Evolutionary conservation across 768 basidiomycete genomes (phyloP).

Genomic region (Leccinum rimulosum): DNA sequence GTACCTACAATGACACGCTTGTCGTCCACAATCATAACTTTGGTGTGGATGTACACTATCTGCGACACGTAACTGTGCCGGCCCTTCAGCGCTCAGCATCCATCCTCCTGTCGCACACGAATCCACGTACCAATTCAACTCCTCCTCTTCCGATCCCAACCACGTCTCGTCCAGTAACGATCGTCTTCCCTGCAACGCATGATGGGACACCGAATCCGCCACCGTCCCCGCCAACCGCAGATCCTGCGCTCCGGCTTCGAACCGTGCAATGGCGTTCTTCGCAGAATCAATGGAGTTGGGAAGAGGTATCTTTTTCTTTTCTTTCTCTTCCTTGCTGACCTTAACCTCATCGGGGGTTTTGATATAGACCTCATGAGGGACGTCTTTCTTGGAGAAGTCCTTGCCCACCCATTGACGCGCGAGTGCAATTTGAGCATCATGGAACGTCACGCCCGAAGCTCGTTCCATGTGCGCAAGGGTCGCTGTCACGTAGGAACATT

Average conservation of each 20-base stretch:
- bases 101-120: not conserved
- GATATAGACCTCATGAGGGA: slow-evolving; percentile 55
- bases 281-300: slow-evolving; percentile 71
- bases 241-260: slow-evolving; percentile 61
- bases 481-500: slow-evolving; percentile 19
- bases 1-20: slow-evolving; percentile 76
- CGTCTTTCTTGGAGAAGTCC: slow-evolving; percentile 33
- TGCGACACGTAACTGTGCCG: slow-evolving; percentile 72
- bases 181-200: slow-evolving; percentile 64
- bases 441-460: slow-evolving; percentile 74
- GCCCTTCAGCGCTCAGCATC: slow-evolving; percentile 6
- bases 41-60: slow-evolving; percentile 79
- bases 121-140: slow-evolving; percentile 66
- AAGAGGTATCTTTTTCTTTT: slow-evolving; percentile 62
- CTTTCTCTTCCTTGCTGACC: slow-evolving; percentile 51
- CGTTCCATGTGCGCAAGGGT: slow-evolving; percentile 63
- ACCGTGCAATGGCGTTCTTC: slow-evolving; percentile 59
- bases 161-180: slow-evolving; percentile 74
- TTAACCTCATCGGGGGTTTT: slow-evolving; percentile 50
- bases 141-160: slow-evolving; percentile 82
- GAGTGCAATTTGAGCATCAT: slow-evolving; percentile 84
- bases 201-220: slow-evolving; percentile 77
- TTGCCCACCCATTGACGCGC: slow-evolving; percentile 70
- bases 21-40: slow-evolving; percentile 95
- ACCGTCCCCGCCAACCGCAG: slow-evolving; percentile 62